These are phyloP conservation scores for Sarocladium oryzae DNA, from an alignment of 2,329 filamentous ascomycete genomes.

Conservation along the genomic window DNA sequence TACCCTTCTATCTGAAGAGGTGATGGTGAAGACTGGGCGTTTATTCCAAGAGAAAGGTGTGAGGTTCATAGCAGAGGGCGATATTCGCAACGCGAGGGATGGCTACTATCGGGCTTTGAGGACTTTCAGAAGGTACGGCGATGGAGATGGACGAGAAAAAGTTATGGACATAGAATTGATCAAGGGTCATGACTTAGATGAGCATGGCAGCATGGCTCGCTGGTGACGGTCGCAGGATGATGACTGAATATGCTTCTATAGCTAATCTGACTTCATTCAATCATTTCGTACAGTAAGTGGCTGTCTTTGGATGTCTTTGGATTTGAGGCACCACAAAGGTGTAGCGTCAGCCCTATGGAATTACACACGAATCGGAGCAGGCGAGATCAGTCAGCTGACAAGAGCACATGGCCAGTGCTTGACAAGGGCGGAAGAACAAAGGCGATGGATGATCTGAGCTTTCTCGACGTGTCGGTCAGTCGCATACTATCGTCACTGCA, in stretches of 20 bases:
- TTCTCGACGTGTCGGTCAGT: too few relatives aligned
- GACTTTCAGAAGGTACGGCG: neutral
- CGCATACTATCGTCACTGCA: too few relatives aligned
- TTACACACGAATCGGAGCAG: neutral
- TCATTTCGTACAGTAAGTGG: too few relatives aligned
- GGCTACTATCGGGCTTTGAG: neutral
- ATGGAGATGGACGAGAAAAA: neutral
- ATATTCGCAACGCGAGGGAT: neutral
- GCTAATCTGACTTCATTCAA: too few relatives aligned
- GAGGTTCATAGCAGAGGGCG: neutral
- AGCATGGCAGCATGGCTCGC: neutral
- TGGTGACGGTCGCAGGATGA: neutral
- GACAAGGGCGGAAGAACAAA: neutral
- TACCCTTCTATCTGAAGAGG: neutral
- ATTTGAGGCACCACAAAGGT: neutral
- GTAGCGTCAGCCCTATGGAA: neutral
- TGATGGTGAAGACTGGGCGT: neutral
- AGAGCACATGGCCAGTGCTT: neutral
- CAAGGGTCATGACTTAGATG: neutral
- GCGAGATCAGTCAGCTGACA: neutral
- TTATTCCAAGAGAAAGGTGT: neutral
- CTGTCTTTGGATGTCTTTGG: too few relatives aligned
- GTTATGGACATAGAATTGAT: neutral
- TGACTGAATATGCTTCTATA: neutral
- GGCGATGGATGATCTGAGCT: too few relatives aligned